These are phyloP conservation scores for Nannizziopsis arthrosporioides DNA, from an alignment of 2,329 filamentous ascomycete genomes.

Conservation along the genomic window DNA sequence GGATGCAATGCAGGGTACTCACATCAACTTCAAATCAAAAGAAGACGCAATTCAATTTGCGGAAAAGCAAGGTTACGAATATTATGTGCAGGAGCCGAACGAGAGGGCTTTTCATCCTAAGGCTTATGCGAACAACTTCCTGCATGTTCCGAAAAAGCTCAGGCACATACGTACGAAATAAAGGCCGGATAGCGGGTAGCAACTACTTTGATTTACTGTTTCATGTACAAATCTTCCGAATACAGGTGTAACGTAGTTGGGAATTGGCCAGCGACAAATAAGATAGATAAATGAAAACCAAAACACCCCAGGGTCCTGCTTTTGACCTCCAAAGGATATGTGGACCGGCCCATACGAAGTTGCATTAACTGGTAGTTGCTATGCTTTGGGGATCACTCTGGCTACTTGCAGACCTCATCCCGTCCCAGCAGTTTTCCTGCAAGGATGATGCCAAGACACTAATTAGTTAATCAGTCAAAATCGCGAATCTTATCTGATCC, in stretches of 20 bases:
- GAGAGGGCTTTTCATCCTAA: slow-evolving; percentile 75
- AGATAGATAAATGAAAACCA: too few relatives aligned
- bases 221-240: neutral
- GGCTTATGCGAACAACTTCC: slow-evolving; percentile 93
- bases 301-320: too few relatives aligned
- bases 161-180: slow-evolving; percentile 79
- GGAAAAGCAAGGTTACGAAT: slow-evolving; percentile 98
- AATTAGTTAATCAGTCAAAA: neutral
- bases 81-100: slow-evolving; percentile 96
- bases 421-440: too few relatives aligned
- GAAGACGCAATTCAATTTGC: slow-evolving; percentile 92
- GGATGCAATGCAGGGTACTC: slow-evolving; percentile 88
- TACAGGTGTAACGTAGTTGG: neutral
- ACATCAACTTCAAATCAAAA: slow-evolving; percentile 81
- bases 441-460: neutral
- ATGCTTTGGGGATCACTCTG: too few relatives aligned
- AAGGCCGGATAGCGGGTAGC: slow-evolving; percentile 17
- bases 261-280: too few relatives aligned
- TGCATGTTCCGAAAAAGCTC: slow-evolving; percentile 72
- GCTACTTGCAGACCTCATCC: too few relatives aligned
- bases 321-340: too few relatives aligned
- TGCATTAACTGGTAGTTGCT: too few relatives aligned
- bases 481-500: slow-evolving; percentile 10
- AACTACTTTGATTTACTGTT: slow-evolving; percentile 1
- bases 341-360: too few relatives aligned